Base-by-base conservation (phyloP, 768 basidiomycete genomes). In the Lactarius deliciosus region DNA sequence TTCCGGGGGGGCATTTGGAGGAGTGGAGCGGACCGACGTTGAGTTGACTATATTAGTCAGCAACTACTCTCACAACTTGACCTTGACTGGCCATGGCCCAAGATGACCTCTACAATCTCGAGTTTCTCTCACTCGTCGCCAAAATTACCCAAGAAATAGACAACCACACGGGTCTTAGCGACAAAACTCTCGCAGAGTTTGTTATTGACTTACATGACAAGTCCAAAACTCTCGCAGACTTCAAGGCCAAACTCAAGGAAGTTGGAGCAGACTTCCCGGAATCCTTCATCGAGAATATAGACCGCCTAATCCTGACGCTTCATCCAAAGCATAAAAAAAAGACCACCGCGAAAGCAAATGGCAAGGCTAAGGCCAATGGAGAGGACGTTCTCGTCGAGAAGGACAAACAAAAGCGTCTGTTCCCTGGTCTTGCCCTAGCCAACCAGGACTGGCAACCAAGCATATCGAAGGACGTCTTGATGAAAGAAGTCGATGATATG, bases 241-340 rank as follows among this genome's bases (percentile, higher is more conserved):
- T 98, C 85, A 92, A 94, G 79, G 74, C 77, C 57, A 89, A 91
- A 75, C 84, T 98, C 55, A 81, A 83, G 63, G 87, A 89, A 66
- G 81, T 85, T 66, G 94, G 88, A 25, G 91, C 92, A 22, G 87
- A 86, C 69, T 95, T 98, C 73, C 90, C 94, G 4, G 92, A 92
- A 68, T 92, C 92, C 32, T 92, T 98, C 74, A 79, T 96, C 65
- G 91, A 95, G 76, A 96, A 90, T 73, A 85, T 98, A 40, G 96
- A 99, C 79, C 91, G 97, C 22, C 85, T 98, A 61, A 93, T 99
- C 71, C 85, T 97, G 63, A 92, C 85, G 64, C 86, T 98, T 82
- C 96, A 99, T 72, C 97, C 96, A 1, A 97, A 94, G 73, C 90
- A 98, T 81, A 97, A 93, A 82, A 92, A 92, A 76, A 85, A 84